Evolutionary conservation across 441 rosid genomes (phyloP), one percentile per base, ranked within the genome.

Genomic region (Pelargonium myrrhifolium): DNA sequence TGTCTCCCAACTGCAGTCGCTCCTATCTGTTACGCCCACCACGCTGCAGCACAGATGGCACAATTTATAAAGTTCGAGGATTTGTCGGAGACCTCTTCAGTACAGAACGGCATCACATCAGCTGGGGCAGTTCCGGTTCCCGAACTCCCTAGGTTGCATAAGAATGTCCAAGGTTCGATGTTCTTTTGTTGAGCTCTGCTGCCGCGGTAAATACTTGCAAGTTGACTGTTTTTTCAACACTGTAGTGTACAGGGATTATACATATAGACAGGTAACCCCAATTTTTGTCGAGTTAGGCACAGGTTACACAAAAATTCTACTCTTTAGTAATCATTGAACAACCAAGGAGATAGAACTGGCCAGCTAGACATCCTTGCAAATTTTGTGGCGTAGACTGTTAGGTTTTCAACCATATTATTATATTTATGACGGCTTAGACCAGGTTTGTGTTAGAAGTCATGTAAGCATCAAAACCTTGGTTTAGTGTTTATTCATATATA

Each of bases 11-110:
- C 8, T 26, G 42, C 89, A 91, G 98, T 90, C 77, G 98, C 99
- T 72, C 98, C 99, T 0, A 79, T 94, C 59, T 83, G 89, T 43
- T 92, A 92, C 5, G 98, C 99, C 22, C 99, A 94, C 75, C 94
- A 86, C 2, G 98, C 97, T 12, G 97, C 97, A 18, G 73, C 72
- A 14, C 99, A 94, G 65, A 71, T 88, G 79, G 82, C 82, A 10
- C 96, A 94, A 68, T 92, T 89, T 80, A 51, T 81, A 11, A 92
- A 85, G 77, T 79, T 88, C 9, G 97, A 89, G 68, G 96, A 85
- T 45, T 67, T 70, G 8, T 74, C 85, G 0, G 96, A 85, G 69
- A 78, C 84, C 47, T 79, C 87, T 21, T 83, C 83, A 3, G 89
- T 53, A 47, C 78, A 72, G 10, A 65, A 61, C 61, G 73, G 82